phyloP scores from a whole-genome alignment of 2,329 filamentous ascomycete species.

The Torrubiellomyces zombiae region DNA sequence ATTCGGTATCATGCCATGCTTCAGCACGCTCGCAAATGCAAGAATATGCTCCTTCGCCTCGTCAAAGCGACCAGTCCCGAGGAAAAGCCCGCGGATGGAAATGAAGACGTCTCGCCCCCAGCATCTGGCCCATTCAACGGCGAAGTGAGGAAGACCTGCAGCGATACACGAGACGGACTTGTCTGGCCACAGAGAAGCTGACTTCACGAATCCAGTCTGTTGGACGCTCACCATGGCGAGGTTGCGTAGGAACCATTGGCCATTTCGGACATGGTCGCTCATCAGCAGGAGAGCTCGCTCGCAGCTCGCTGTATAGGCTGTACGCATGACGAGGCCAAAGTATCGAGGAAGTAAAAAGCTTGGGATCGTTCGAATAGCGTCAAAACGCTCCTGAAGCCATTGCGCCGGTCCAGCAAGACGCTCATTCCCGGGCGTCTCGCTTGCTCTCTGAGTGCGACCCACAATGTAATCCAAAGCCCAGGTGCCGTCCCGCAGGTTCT shows the following conservation, averaged over 20 bases:
- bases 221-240: slow-evolving; percentile 86
- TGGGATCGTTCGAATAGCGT: slow-evolving; percentile 70
- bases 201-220: slow-evolving; percentile 75
- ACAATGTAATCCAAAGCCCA: slow-evolving; percentile 88
- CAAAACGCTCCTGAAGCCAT: slow-evolving; percentile 75
- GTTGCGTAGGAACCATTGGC: slow-evolving; percentile 78
- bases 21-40: slow-evolving; percentile 88
- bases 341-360: slow-evolving; percentile 84
- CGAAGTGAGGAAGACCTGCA: slow-evolving; percentile 85
- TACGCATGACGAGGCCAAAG: slow-evolving; percentile 77
- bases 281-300: slow-evolving; percentile 66
- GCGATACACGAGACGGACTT: slow-evolving; percentile 76
- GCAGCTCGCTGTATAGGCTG: slow-evolving; percentile 71
- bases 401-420: slow-evolving; percentile 47
- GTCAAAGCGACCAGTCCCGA: slow-evolving; percentile 73
- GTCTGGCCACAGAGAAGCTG: slow-evolving; percentile 75
- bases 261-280: slow-evolving; percentile 57
- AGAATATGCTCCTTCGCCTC: slow-evolving; percentile 90
- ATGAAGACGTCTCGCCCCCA: slow-evolving; percentile 98
- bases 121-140: slow-evolving; percentile 84
- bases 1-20: slow-evolving; percentile 98
- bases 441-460: slow-evolving; percentile 57
- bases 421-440: slow-evolving; percentile 43
- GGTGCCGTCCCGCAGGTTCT: slow-evolving; percentile 78
- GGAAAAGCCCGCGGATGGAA: slow-evolving; percentile 75